These are phyloP conservation scores for Coniferiporia weirii DNA, from an alignment of 1,284 basidiomycete species.

Conservation along the genomic window DNA sequence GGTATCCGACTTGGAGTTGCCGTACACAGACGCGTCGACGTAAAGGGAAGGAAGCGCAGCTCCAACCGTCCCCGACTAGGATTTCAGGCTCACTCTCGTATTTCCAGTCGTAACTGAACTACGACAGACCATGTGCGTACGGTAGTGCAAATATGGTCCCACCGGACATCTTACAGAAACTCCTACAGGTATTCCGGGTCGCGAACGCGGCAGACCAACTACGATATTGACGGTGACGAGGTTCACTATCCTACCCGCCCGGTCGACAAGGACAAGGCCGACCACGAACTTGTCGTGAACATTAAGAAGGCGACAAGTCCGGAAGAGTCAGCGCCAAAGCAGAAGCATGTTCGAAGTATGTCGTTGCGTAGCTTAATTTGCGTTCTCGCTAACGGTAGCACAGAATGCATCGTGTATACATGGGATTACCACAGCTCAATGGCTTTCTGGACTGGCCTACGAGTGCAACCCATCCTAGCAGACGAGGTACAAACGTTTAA, in stretches of 20 bases:
- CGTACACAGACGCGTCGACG: background rate
- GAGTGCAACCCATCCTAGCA: conserved; percentile 90
- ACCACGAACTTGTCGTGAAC: conserved; percentile 84
- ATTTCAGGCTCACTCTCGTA: background rate
- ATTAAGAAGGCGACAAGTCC: conserved; percentile 96
- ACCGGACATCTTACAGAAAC: background rate
- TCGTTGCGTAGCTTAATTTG: conserved; percentile 21
- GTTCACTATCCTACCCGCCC: conserved; percentile 91
- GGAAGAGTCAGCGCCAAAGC: conserved; percentile 91
- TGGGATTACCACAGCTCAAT: conserved; percentile 98
- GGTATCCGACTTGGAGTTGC: background rate
- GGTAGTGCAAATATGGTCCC: background rate
- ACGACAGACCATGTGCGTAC: conserved; percentile 4
- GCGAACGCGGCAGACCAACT: conserved; percentile 31
- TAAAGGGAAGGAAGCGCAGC: background rate
- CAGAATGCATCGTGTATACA: conserved; percentile 95
- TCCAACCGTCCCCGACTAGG: background rate
- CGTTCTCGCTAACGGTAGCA: conserved; percentile 18
- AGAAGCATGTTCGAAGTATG: conserved; percentile 96
- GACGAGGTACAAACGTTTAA: conserved; percentile 98
- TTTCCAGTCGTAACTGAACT: background rate
- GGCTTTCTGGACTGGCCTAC: conserved; percentile 92
- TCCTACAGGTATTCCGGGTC: conserved; percentile 29
- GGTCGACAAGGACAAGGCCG: conserved; percentile 95
- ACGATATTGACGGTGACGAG: conserved; percentile 70